Percentiles rank a stretch among this genome's conserved stretches.
phyloP scores from a whole-genome alignment of 164 flowering plant genomes.

The Vitis riparia region DNA sequence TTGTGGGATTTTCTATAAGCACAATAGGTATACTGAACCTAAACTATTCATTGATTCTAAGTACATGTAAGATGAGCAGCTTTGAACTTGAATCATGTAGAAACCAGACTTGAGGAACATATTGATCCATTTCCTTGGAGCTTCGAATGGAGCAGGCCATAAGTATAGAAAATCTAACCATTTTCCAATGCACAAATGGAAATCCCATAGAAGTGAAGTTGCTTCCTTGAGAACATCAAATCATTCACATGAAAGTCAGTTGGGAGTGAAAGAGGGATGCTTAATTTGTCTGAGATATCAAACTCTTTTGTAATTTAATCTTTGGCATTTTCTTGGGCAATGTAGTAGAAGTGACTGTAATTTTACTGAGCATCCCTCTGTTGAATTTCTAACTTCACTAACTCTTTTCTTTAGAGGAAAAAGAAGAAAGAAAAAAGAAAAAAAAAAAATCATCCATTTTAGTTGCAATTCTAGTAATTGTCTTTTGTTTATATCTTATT shows the following conservation, averaged over 20 bases:
- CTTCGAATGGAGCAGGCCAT: not conserved
- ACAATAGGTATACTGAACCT: conserved; percentile 36
- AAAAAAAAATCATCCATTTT: not conserved
- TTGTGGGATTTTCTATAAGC: conserved; percentile 79
- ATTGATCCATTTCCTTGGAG: not conserved
- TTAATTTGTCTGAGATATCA: not conserved
- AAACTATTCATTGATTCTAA: not conserved
- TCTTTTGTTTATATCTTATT: conserved; percentile 15
- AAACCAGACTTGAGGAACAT: not conserved
- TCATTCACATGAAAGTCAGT: not conserved
- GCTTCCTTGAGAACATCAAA: not conserved
- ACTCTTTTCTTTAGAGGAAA: not conserved
- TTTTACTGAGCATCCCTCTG: not conserved
- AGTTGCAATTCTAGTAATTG: not conserved
- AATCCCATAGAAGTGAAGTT: not conserved
- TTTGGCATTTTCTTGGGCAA: not conserved
- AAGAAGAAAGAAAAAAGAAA: too few species aligned
- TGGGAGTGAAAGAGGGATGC: not conserved
- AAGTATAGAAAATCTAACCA: not conserved
- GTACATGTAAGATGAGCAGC: not conserved
- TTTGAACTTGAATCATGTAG: not conserved
- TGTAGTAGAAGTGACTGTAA: not conserved
- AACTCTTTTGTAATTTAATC: not conserved
- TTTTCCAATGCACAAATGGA: not conserved
- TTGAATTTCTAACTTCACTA: not conserved